Evolutionary conservation across 495 filamentous ascomycete genomes (phyloP), one percentile per base, ranked within the genome.

Genomic region (Tuber melanosporum): DNA sequence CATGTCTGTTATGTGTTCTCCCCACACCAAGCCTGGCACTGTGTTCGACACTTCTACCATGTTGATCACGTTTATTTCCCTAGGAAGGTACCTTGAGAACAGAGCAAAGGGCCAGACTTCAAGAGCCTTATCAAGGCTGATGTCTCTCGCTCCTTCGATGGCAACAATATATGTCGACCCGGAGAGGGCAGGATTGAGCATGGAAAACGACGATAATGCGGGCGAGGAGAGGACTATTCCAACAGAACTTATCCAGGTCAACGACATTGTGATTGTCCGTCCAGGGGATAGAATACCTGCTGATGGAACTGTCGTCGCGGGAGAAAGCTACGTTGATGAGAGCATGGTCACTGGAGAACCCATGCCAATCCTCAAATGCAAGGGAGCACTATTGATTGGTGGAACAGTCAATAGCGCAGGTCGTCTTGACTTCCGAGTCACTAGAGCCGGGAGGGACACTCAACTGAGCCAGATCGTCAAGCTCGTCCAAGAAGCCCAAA

Each of bases 311-410:
- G 90, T 99, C 71, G 92, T 94, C 70, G 88, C 91, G 43, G 95
- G 95, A 15, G 93, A 98, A 85, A 94, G 92, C 41, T 97, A 95
- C 82, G 90, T 98, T 62, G 94, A 99, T 81, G 95, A 99, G 84
- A 97, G 93, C 82, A 98, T 98, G 96, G 94, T 99, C 62, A 99
- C 96, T 19, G 95, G 95, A 74, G 95, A 99, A 86, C 91, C 95
- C 3, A 92, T 97, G 86, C 94, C 95, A 0, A 93, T 98, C 49
- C 89, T 92, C 77, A 99, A 98, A 84, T 89, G 88, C 74, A 92
- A 92, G 79, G 93, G 93, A 2, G 91, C 89, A 82, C 83, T 89
- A 66, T 85, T 98, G 57, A 94, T 98, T 83, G 95, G 94, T n/a
- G 95, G 95, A 14, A 99, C 95, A 8, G 95, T 99, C 78, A 99